Percentiles rank a stretch among this genome's conserved stretches.
Evolutionary conservation across 257 asterid genomes (phyloP).

Genomic region (Nicotiana sylvestris): DNA sequence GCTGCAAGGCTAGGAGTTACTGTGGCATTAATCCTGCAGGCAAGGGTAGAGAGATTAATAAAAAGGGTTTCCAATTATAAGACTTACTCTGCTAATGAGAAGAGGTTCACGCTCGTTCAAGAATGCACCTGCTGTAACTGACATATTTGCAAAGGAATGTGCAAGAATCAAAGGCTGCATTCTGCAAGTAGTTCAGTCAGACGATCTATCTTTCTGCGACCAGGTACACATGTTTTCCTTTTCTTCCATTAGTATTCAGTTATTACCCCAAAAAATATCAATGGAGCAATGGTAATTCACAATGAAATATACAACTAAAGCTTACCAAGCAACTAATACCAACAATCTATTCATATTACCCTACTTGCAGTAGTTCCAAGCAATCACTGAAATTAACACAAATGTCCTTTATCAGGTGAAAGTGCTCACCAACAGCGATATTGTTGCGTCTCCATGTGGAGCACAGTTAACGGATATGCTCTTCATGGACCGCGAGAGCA

Average conservation of each 20-base stretch:
- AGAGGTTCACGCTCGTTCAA: constrained; percentile 34
- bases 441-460: constrained; percentile 40
- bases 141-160: constrained; percentile 26
- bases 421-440: constrained; percentile 25
- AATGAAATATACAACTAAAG: neutral
- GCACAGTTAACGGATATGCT: constrained; percentile 37
- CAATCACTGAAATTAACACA: neutral
- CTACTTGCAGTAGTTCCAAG: neutral
- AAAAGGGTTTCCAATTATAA: constrained; percentile 24
- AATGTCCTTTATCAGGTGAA: constrained; percentile 19
- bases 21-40: constrained; percentile 25
- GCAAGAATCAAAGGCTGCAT: constrained; percentile 24
- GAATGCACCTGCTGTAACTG: constrained; percentile 30
- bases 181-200: constrained; percentile 28
- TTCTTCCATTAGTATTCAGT: neutral
- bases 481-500: constrained; percentile 31
- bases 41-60: constrained; percentile 10
- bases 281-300: no score
- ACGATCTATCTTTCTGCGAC: constrained; percentile 35
- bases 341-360: neutral
- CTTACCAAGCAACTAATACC: neutral
- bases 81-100: constrained; percentile 32
- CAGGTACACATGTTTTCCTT: constrained; percentile 22
- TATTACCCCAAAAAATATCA: neutral
- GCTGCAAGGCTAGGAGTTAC: constrained; percentile 30